phyloP scores from a whole-genome alignment of 768 basidiomycete species.

The Boletus edulis region DNA sequence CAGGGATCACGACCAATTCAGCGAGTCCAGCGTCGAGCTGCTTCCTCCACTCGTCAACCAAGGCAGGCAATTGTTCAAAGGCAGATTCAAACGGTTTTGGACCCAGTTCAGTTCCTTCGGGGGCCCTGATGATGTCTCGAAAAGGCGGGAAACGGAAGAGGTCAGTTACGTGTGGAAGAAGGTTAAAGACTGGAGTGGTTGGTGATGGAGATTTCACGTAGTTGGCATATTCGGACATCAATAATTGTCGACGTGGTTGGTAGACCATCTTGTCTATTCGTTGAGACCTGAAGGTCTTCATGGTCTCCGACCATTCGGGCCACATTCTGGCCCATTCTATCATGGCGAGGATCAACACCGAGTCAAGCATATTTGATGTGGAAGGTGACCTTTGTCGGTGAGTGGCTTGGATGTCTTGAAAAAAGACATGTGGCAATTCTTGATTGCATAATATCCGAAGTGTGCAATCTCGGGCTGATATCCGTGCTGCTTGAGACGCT shows the following conservation, averaged over 20 bases:
- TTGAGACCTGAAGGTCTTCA: neutral
- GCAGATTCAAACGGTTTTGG: neutral
- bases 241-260: neutral
- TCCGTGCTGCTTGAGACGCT: slow-evolving; percentile 6
- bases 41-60: neutral
- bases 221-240: neutral
- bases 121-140: neutral
- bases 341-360: neutral
- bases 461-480: slow-evolving; percentile 2
- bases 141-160: neutral
- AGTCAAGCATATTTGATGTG: neutral
- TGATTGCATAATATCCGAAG: neutral
- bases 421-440: neutral
- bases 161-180: slow-evolving; percentile 1
- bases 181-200: neutral
- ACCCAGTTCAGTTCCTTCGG: neutral
- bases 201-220: neutral
- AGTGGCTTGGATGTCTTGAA: slow-evolving; percentile 10
- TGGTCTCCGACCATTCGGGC: neutral
- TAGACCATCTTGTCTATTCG: neutral
- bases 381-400: slow-evolving; percentile 4
- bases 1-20: neutral
- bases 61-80: slow-evolving; percentile 1
- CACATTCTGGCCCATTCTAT: slow-evolving; percentile 2
- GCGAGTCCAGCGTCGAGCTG: slow-evolving; percentile 1